phyloP scores from a whole-genome alignment of 2,329 filamentous ascomycete species.

The Dactylellina sp. region DNA sequence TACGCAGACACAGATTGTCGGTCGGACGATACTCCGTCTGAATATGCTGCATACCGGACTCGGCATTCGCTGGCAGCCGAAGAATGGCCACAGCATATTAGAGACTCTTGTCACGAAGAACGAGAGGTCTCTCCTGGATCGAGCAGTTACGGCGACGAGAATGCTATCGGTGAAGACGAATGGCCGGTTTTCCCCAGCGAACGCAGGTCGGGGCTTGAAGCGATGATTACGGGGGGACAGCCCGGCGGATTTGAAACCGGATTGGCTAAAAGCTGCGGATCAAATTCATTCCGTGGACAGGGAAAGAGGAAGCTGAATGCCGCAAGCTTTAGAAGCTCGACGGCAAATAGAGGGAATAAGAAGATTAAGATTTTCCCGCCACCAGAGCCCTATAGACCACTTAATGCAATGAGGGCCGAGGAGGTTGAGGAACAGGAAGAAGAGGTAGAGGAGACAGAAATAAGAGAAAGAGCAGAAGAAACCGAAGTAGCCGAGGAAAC shows the following conservation, averaged over 20 bases:
- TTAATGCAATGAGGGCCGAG: not conserved
- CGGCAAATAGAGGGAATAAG: slow-evolving; percentile 6
- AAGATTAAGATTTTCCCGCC: slow-evolving; percentile 6
- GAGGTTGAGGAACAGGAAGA: not conserved
- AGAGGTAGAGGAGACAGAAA: not conserved
- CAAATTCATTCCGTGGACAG: not conserved
- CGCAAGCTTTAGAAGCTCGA: slow-evolving; percentile 22
- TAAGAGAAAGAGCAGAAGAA: not conserved
- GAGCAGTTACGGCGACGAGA: slow-evolving; percentile 21
- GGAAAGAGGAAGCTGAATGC: slow-evolving; percentile 18
- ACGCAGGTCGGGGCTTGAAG: not conserved
- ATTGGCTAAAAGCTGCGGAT: not conserved
- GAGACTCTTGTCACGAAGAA: slow-evolving; percentile 7
- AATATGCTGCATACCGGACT: not conserved
- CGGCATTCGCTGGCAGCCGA: not conserved
- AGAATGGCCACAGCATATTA: slow-evolving; percentile 20
- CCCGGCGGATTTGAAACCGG: slow-evolving; percentile 7
- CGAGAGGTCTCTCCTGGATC: slow-evolving; percentile 19
- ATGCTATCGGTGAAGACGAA: slow-evolving; percentile 4
- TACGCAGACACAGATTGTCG: slow-evolving; percentile 35
- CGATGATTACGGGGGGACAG: slow-evolving; percentile 4
- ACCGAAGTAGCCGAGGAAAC: too few species aligned
- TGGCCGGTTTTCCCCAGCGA: slow-evolving; percentile 15
- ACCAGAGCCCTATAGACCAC: slow-evolving; percentile 26
- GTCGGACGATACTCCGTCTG: slow-evolving; percentile 9